phyloP scores from a whole-genome alignment of 768 basidiomycete species.

The Leucocoprinus birnbaumii region DNA sequence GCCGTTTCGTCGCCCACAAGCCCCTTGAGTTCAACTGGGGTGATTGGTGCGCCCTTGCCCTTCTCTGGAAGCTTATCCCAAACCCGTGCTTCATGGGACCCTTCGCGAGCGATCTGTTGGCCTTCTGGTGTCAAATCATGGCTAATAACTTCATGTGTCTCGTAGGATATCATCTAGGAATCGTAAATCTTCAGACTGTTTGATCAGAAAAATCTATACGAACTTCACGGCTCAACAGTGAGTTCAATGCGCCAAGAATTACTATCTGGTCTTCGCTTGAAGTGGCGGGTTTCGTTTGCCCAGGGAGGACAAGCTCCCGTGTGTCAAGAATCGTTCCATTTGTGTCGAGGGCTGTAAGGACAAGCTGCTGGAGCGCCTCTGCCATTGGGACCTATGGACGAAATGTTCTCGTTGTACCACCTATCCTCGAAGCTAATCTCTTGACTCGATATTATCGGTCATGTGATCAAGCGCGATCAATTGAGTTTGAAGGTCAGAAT shows the following conservation, averaged over 20 bases:
- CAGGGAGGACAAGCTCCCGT: slow-evolving; percentile 64
- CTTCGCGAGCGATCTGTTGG: slow-evolving; percentile 66
- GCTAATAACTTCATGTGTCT: slow-evolving; percentile 70
- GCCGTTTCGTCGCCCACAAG: slow-evolving; percentile 83
- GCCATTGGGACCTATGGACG: slow-evolving; percentile 44
- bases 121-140: slow-evolving; percentile 86
- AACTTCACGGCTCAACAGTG: slow-evolving; percentile 82
- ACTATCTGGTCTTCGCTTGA: slow-evolving; percentile 78
- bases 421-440: slow-evolving; percentile 9
- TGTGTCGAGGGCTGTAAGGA: slow-evolving; percentile 70
- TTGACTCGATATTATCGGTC: slow-evolving; percentile 20
- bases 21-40: slow-evolving; percentile 66
- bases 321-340: slow-evolving; percentile 63
- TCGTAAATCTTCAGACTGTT: slow-evolving; percentile 2
- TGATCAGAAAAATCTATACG: slow-evolving; percentile 19
- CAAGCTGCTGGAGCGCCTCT: slow-evolving; percentile 74
- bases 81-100: slow-evolving; percentile 94
- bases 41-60: slow-evolving; percentile 66
- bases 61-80: slow-evolving; percentile 80
- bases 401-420: slow-evolving; percentile 6
- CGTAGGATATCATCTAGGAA: slow-evolving; percentile 78
- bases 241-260: slow-evolving; percentile 90
- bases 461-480: slow-evolving; percentile 14
- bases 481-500: too few species aligned
- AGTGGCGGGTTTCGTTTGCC: slow-evolving; percentile 50